Evolutionary conservation across 2,329 filamentous ascomycete species (phyloP), one percentile per base, ranked within the genome.

Genomic region (Dothideomycetes sp.): DNA sequence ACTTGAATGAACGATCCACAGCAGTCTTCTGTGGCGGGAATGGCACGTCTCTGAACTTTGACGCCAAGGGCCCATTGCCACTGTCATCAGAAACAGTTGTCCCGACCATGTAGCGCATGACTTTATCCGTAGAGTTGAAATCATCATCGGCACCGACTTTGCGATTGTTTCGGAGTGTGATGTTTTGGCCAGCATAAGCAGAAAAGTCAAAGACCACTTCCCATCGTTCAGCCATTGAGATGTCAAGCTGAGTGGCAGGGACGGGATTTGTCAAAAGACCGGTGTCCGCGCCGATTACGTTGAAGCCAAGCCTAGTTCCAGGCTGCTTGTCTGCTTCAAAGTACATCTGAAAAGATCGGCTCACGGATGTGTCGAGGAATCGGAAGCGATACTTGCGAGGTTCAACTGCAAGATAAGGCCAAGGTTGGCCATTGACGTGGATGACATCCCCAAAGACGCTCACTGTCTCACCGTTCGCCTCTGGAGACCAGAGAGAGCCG

Each of bases 341-440:
- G 49, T 66, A 72, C 7, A 76, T 54, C 12, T 62, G 55, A 42
- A 70, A 75, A 12, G 63, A 62, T 34, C 68, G 54, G 18, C 61
- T 66, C 37, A 72, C 49, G n/a, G 66, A 61, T 9, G 66, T 64
- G 52, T 76, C 66, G 18, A 74, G 62, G 40, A 76, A 50, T 2
- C 73, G 60, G 47, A 78, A 66, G 15, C 73, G 69, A 53, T 78
- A 77, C 52, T 76, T 77, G 50, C 73, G 66, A 5, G 71, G 72
- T 53, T 78, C 69, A 3, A 77, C 73, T n/a, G 66, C 62, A 8
- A 75, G 47, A 45, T 63, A 76, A 3, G 74, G 74, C 73, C 73
- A 78, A 3, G 73, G 73, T 45, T 72, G 66, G 2, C 69, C 69
- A 47, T 77, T 77, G 40, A 76, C 72, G 33, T 75, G 65, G 37